These are phyloP conservation scores for Ophiostoma australiae DNA, from an alignment of 2,329 filamentous ascomycete species.

Conservation along the genomic window DNA sequence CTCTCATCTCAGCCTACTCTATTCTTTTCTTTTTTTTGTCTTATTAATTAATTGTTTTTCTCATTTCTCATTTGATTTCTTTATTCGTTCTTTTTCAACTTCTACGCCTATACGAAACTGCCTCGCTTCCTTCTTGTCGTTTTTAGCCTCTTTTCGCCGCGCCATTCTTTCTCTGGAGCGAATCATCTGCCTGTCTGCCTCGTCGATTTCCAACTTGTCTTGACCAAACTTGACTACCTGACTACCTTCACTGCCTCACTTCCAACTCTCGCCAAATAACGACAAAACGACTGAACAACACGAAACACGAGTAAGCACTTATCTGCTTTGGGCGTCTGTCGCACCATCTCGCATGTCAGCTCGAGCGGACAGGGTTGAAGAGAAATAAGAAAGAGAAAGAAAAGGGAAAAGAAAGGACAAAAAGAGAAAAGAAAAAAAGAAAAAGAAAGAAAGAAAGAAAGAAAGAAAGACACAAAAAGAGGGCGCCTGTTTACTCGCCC, in stretches of 20 bases:
- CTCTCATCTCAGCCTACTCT: not conserved
- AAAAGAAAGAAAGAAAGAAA: too few species aligned
- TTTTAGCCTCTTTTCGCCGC: not conserved
- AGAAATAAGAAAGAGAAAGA: not conserved
- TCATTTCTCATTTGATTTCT: not conserved
- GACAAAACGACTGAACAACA: not conserved
- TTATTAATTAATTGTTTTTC: not conserved
- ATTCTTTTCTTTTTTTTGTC: not conserved
- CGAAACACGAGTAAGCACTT: slow-evolving; percentile 23
- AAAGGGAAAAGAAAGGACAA: too few species aligned
- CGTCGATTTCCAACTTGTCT: not conserved
- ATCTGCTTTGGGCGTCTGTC: slow-evolving; percentile 21
- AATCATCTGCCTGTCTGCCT: not conserved
- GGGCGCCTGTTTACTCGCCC: not conserved
- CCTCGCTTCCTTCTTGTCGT: not conserved
- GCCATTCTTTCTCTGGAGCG: not conserved
- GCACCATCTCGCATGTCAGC: not conserved
- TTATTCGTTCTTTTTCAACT: not conserved
- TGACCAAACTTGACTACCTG: not conserved
- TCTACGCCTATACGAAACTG: not conserved
- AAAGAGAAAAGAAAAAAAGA: too few species aligned
- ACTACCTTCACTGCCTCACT: not conserved
- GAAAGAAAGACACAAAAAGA: not conserved
- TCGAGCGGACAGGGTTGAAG: not conserved
- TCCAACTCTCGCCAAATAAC: not conserved